Conservation (phyloP, 139 green algal species). For the Astrephomene gubernaculifera region DNA sequence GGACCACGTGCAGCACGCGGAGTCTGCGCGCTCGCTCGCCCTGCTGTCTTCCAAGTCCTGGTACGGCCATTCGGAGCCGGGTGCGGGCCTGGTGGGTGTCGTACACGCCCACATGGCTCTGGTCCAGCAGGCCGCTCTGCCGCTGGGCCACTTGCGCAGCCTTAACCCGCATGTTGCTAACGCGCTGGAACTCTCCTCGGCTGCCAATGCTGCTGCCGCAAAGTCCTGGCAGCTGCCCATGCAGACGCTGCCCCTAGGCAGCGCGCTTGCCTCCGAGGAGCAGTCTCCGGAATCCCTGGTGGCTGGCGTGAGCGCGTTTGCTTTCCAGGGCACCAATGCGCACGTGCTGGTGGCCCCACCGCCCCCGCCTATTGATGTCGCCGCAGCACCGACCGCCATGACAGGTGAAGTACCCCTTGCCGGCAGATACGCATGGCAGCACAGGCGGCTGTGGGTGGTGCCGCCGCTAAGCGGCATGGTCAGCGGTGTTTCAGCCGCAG, state of each 20-base stretch:
- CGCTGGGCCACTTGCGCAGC: conserved; percentile 68
- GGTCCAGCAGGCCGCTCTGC: conserved; percentile 11
- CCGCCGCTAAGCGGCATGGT: conserved; percentile 33
- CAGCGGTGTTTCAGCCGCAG: too few relatives aligned
- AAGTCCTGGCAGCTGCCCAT: background rate
- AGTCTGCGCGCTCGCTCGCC: conserved; percentile 29
- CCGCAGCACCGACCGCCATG: background rate
- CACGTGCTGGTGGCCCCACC: conserved; percentile 65
- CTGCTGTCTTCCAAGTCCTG: conserved; percentile 79
- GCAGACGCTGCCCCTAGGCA: background rate
- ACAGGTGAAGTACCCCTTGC: too few relatives aligned
- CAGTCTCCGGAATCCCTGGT: background rate
- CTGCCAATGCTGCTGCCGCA: background rate
- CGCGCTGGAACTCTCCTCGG: conserved; percentile 8
- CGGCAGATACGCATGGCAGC: conserved; percentile 61
- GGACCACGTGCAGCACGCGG: background rate
- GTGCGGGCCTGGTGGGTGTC: conserved; percentile 73
- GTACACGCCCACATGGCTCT: conserved; percentile 51
- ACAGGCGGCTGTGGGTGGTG: conserved; percentile 59
- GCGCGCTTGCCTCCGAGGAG: background rate
- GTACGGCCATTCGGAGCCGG: conserved; percentile 82
- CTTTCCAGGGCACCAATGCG: conserved; percentile 84
- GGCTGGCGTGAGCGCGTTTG: conserved; percentile 83
- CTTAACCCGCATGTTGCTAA: conserved; percentile 72
- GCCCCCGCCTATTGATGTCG: background rate